Percentiles rank a stretch among this genome's conserved stretches.
Evolutionary conservation across 257 asterid species (phyloP).

Genomic region (Solanum habrochaites): DNA sequence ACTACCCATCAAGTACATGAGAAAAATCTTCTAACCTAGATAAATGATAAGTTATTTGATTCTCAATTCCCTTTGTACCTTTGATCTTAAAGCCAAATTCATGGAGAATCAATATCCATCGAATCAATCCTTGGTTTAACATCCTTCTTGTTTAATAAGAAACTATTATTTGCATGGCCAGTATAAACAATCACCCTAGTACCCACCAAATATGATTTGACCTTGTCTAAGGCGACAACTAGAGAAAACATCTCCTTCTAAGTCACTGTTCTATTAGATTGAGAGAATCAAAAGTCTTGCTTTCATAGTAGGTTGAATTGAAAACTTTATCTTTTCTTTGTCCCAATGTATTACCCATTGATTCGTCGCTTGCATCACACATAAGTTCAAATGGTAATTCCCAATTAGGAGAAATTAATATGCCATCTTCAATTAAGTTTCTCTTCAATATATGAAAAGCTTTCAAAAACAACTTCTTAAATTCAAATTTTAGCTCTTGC

Average conservation of each 20-base stretch:
- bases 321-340: neutral
- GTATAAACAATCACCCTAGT: neutral
- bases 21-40: neutral
- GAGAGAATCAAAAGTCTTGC: neutral
- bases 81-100: neutral
- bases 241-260: neutral
- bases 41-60: neutral
- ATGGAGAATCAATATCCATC: neutral
- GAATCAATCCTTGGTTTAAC: too few species aligned
- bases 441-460: too few species aligned
- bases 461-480: neutral
- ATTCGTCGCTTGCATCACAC: neutral
- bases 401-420: neutral
- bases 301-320: neutral
- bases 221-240: too few species aligned
- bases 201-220: neutral
- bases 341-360: neutral
- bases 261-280: neutral
- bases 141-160: neutral
- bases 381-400: neutral
- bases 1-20: neutral
- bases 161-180: neutral
- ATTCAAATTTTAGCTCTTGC: neutral
- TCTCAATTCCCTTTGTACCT: neutral
- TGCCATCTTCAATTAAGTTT: neutral